A percentile compares a stretch with the other conserved stretches of the same genome.
Evolutionary conservation across 2,329 filamentous ascomycete species (phyloP).

Genomic region (Pyrenochaeta sp.): DNA sequence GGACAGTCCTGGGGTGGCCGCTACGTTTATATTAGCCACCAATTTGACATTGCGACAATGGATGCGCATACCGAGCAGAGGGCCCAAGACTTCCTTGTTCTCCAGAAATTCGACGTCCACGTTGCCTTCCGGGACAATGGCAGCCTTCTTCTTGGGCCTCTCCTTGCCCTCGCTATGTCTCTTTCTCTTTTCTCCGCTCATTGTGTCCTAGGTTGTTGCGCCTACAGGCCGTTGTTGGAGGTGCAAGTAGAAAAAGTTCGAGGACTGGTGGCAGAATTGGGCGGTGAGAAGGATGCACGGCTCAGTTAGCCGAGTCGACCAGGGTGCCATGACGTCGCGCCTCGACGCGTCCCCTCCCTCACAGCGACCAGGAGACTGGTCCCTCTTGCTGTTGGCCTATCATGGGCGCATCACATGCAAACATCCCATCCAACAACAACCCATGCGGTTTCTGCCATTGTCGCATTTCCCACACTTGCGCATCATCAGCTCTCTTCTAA

Average conservation of each 20-base stretch:
- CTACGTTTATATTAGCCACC: constrained; percentile 25
- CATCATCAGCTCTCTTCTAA: not conserved
- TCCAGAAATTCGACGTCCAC: constrained; percentile 56
- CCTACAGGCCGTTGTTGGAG: constrained; percentile 8
- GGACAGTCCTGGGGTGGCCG: constrained; percentile 53
- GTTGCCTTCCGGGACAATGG: constrained; percentile 46
- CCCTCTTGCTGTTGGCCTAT: not conserved
- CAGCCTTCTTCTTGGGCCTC: constrained; percentile 54
- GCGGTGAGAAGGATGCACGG: too few relatives aligned
- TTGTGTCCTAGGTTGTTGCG: constrained; percentile 21
- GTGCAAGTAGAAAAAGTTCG: constrained; percentile 34
- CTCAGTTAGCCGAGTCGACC: not conserved
- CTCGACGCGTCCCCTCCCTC: constrained; percentile 13
- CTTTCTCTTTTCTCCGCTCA: constrained; percentile 51
- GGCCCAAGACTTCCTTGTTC: constrained; percentile 57
- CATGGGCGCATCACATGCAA: constrained; percentile 2
- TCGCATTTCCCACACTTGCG: not conserved
- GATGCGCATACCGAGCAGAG: constrained; percentile 56
- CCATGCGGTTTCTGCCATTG: too few relatives aligned
- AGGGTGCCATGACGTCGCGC: constrained; percentile 20
- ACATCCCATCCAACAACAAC: not conserved
- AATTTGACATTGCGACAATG: not conserved
- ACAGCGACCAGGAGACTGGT: constrained; percentile 4
- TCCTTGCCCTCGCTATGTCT: constrained; percentile 38
- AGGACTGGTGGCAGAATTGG: constrained; percentile 30